Percentiles rank a stretch among this genome's conserved stretches.
phyloP scores from a whole-genome alignment of 345 rosid genomes.

The Anastatica hierochuntica region DNA sequence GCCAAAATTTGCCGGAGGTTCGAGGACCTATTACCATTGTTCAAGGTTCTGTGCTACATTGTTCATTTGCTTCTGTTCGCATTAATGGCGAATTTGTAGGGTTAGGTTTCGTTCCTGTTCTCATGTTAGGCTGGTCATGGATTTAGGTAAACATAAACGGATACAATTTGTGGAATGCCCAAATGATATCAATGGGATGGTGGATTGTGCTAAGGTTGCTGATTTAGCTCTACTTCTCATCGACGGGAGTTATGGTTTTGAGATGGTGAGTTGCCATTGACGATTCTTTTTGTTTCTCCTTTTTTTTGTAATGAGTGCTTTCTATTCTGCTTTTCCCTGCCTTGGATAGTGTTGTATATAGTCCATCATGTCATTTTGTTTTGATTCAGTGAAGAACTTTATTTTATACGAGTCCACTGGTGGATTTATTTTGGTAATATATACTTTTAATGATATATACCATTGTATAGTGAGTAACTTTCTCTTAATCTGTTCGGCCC shows the following conservation, averaged over 20 bases:
- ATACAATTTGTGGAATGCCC: constrained; percentile 96
- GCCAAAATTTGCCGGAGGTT: constrained; percentile 78
- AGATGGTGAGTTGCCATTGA: constrained; percentile 50
- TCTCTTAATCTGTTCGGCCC: constrained; percentile 9
- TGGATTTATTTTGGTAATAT: background rate
- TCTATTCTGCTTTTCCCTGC: background rate
- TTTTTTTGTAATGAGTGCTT: background rate
- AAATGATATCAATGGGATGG: constrained; percentile 92
- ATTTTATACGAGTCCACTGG: background rate
- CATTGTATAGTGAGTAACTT: no score
- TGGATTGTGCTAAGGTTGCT: constrained; percentile 86
- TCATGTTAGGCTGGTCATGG: constrained; percentile 18
- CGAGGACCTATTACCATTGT: constrained; percentile 86
- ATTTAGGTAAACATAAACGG: constrained; percentile 62
- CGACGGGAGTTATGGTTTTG: constrained; percentile 97
- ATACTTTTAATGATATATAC: no score
- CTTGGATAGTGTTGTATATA: background rate
- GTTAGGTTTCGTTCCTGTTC: constrained; percentile 6
- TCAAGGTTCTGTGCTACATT: constrained; percentile 40
- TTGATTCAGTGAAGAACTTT: background rate
- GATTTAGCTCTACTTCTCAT: constrained; percentile 81
- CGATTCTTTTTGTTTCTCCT: background rate
- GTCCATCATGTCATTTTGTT: no score
- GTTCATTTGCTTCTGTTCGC: background rate
- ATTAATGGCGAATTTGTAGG: background rate